phyloP scores from a whole-genome alignment of 2,329 filamentous ascomycete genomes.

The Aspergillus sp. region DNA sequence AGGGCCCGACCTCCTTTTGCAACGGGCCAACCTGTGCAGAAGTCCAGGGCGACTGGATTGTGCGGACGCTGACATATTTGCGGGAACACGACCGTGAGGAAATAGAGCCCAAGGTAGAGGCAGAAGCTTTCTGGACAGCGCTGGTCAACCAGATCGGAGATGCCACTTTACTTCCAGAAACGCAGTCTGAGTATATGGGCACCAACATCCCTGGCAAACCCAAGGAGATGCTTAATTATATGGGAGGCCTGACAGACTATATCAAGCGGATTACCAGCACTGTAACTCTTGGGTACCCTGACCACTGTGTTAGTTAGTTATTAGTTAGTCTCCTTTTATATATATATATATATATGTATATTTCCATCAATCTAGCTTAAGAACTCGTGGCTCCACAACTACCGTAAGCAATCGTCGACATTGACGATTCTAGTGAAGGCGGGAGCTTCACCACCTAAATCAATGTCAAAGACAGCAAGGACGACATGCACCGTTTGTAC shows the following conservation, averaged over 20 bases:
- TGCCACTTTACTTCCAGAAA: constrained; percentile 22
- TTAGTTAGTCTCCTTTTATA: too few species aligned
- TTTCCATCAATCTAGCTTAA: too few species aligned
- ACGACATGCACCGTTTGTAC: too few species aligned
- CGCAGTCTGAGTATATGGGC: neutral
- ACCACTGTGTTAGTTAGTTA: too few species aligned
- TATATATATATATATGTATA: too few species aligned
- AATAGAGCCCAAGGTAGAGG: constrained; percentile 51
- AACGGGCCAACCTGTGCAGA: constrained; percentile 57
- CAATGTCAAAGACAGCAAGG: too few species aligned
- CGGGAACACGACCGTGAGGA: constrained; percentile 47
- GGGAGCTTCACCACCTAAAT: too few species aligned
- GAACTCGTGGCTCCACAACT: too few species aligned
- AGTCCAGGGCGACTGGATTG: constrained; percentile 58
- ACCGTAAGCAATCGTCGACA: too few species aligned
- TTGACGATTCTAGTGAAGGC: too few species aligned
- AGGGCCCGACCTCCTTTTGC: constrained; percentile 56
- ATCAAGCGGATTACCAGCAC: neutral
- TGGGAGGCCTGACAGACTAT: neutral
- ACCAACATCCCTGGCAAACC: neutral
- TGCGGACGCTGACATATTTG: constrained; percentile 53
- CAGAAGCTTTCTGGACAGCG: constrained; percentile 53
- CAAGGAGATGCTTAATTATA: neutral
- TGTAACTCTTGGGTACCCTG: neutral
- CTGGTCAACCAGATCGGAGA: constrained; percentile 48